Evolutionary conservation across 2,329 filamentous ascomycete genomes (phyloP), one percentile per base, ranked within the genome.

Genomic region (Xylariaceae sp.): DNA sequence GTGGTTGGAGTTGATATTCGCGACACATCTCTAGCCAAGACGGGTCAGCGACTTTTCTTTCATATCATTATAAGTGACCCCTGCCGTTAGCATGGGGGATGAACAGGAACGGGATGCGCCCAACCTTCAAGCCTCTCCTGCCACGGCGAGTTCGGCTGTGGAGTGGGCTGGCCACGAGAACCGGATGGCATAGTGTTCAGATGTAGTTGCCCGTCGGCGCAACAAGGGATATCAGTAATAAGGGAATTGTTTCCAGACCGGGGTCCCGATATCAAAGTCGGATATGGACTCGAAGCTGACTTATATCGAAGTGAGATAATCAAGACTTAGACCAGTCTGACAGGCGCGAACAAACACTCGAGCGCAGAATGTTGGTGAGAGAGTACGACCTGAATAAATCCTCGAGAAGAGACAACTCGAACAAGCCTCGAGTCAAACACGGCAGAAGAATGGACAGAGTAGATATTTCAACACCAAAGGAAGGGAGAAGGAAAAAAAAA

Each of bases 41-140:
- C 18, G n/a, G 54, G 37, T 66, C 35, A 63, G 61, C 10, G 15
- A 49, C 37, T 64, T 56, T 11, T 30, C 57, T 53, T 52, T 62
- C 51, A 23, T 55, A 23, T 23, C 4, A 30, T 30, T 30, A 18
- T 47, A 13, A 35, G 11, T n/a, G 48, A 9, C 15, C n/a, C n/a
- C 44, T 17, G 7, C 13, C 11, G 34, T 47, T 30, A 57, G 18
- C 6, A 49, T 9, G 8, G 17, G 15, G 17, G 11, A 11, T 30
- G 23, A 5, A 11, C 7, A 8, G 48, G 48, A 23, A 30, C 51
- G 58, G 49, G 50, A 51, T 58, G 53, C 37, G 64, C 47, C 65
- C 42, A 62, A 86, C 83, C 76, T 73, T 80, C 75, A 51, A 86
- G 80, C 59, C 78, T 78, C 58, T 83, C 79, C 67, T 86, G 83